Base-by-base conservation (phyloP, 352 stramenopile genomes). In the Pythium coloratum region DNA sequence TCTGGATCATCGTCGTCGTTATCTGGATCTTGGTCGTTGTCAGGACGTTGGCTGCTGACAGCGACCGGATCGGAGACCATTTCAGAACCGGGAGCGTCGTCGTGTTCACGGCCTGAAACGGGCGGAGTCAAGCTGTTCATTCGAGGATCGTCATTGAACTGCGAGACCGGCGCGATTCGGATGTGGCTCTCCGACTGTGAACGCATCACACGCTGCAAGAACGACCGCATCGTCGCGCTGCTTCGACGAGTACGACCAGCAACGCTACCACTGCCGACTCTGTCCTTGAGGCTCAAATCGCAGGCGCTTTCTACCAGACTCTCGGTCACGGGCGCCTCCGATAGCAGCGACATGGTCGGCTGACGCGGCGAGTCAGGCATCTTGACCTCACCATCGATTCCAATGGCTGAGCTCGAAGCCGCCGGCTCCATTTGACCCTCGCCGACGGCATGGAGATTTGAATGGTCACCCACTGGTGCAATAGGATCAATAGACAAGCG, bases 171-270 rank as follows among this genome's bases (percentile, higher is more conserved):
- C 7, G 54, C 36, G 34, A 67, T 63, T 33, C 59, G 50, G 30
- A 77, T 69, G 65, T 70, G 64, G 33, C 70, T 71, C 13, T 80
- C 75, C 0, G 75, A 83, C 49, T 72, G 71, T 26, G 76, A 81
- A 18, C 68, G 70, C 62, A 76, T 69, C 34, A 77, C 66, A 10
- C 54, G 62, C 26, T 67, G 36, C 30, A 67, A 40, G 44, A 71
- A 62, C 42, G 62, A 69, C 26, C 47, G 61, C 59, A 76, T 67
- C 40, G 64, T 65, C n/a, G 40, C 65, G 36, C 65, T 71, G 32
- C 53, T 18, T 16, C 65, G 58, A 20, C 65, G 50, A 10, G 44
- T 34, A 16, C 32, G 42, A 6, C 12, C 4, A 3, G 33, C 33
- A 10, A 59, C 14, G 49, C 47, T 13, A 0, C 44, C 14, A 38